phyloP scores from a whole-genome alignment of 1,284 basidiomycete species.

The Microbotryum silenes-acaulis region DNA sequence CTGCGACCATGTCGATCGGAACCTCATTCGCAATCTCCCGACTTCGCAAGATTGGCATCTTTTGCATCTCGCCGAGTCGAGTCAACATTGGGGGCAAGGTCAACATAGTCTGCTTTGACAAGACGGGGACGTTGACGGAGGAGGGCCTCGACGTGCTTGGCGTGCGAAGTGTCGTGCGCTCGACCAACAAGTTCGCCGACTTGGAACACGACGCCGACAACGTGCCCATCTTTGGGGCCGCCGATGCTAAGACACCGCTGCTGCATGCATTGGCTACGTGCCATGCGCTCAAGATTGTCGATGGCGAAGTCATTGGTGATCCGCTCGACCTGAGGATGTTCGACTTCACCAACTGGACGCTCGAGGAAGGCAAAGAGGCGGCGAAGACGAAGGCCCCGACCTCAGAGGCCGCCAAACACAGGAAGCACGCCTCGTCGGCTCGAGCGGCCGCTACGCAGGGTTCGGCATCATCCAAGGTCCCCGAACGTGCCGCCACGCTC shows the following conservation, averaged over 20 bases:
- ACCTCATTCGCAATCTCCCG: constrained; percentile 91
- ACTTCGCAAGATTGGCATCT: constrained; percentile 80
- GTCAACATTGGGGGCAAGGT: constrained; percentile 95
- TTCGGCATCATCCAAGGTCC: constrained; percentile 41
- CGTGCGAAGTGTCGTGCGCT: constrained; percentile 69
- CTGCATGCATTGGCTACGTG: constrained; percentile 92
- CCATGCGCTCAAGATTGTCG: constrained; percentile 88
- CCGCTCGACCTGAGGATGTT: constrained; percentile 86
- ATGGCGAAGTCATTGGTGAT: constrained; percentile 84
- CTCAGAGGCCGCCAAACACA: constrained; percentile 38
- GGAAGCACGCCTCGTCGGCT: background rate
- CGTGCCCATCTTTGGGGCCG: constrained; percentile 58
- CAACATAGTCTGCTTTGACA: constrained; percentile 98
- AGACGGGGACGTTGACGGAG: constrained; percentile 97
- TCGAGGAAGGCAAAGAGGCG: constrained; percentile 68
- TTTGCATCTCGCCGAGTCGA: constrained; percentile 92
- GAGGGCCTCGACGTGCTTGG: constrained; percentile 96
- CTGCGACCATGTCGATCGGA: constrained; percentile 94
- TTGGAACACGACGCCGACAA: constrained; percentile 80
- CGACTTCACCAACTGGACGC: constrained; percentile 88
- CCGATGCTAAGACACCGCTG: constrained; percentile 64
- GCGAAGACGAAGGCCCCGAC: constrained; percentile 19
- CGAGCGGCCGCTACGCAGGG: constrained; percentile 37
- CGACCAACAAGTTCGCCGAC: constrained; percentile 72
- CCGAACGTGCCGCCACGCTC: constrained; percentile 72